Evolutionary conservation across 2,329 filamentous ascomycete genomes (phyloP).

Genomic region (Stenocarpella maydis): DNA sequence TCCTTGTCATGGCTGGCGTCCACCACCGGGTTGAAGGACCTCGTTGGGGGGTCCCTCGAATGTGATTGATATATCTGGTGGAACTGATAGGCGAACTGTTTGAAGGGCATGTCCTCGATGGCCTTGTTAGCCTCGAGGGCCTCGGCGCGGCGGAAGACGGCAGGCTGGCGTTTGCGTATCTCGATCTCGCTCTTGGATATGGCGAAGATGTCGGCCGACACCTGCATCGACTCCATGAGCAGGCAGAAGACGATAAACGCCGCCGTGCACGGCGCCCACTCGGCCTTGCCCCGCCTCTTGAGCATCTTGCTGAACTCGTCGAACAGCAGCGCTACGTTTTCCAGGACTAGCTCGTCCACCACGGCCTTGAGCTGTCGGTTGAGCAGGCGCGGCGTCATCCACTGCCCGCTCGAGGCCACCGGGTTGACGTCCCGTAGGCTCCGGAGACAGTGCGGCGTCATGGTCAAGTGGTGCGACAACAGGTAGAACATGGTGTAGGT

Average conservation of each 20-base stretch:
- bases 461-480: slow-evolving; percentile 62
- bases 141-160: slow-evolving; percentile 50
- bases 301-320: slow-evolving; percentile 61
- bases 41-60: slow-evolving; percentile 55
- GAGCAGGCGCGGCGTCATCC: slow-evolving; percentile 61
- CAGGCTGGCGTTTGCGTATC: slow-evolving; percentile 48
- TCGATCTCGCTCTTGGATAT: slow-evolving; percentile 60
- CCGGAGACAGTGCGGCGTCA: slow-evolving; percentile 55
- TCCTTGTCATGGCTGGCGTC: slow-evolving; percentile 52
- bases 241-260: slow-evolving; percentile 65
- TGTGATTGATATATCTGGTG: slow-evolving; percentile 68
- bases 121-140: slow-evolving; percentile 58
- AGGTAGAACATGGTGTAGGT: slow-evolving; percentile 67
- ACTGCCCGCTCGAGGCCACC: slow-evolving; percentile 53
- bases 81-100: slow-evolving; percentile 67
- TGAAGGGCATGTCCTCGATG: slow-evolving; percentile 67
- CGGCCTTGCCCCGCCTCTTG: slow-evolving; percentile 60
- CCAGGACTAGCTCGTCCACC: slow-evolving; percentile 62
- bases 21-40: slow-evolving; percentile 64
- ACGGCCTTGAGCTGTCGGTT: slow-evolving; percentile 65
- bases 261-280: slow-evolving; percentile 66
- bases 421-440: slow-evolving; percentile 52
- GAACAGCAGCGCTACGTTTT: slow-evolving; percentile 61
- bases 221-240: slow-evolving; percentile 66
- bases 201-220: slow-evolving; percentile 60